Evolutionary conservation across 495 filamentous ascomycete species (phyloP), one percentile per base, ranked within the genome.

Genomic region (Podospora tetraspora): DNA sequence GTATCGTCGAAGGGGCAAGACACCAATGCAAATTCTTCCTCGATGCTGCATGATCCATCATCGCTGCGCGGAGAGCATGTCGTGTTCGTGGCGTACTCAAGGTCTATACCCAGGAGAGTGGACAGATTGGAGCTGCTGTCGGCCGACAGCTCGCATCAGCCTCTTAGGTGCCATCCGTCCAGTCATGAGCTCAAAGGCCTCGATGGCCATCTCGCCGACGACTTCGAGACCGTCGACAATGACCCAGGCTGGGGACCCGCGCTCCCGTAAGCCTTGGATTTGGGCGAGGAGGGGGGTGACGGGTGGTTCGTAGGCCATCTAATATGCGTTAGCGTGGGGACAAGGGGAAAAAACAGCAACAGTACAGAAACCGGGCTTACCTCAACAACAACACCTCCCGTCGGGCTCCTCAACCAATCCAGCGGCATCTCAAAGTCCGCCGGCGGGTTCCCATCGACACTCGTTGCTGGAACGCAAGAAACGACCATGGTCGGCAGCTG

Each of bases 161-260:
- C 86, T 81, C 56, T 89, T 85, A 3, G 91, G 92, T 19, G 92
- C 92, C 78, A 91, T 87, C 24, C 91, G 83, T n/a, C 91, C 92
- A 4, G 91, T 92, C 82, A 94, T 91, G 59, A 94, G 77, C 76
- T 94, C 91, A 74, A 93, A 94, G 59, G 92, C 90, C 27, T 92
- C 90, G 76, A 91, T 92, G 2, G 90, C 92, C 80, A 92, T 91
- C 75, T 95, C 92, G 1, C 86, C 85, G 1, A 95, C 84, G 30
- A 94, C 86, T 73, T 93, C 92, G 11, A 94, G 78, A 6, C 91
- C 91, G 72, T 94, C 91, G n/a, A 93, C 86, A 34, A 90, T 83
- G 4, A 91, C 88, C 91, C 91, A 95, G 1, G 87, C 85, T 22
- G 84, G 85, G 12, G 85, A 84, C 0, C 87, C 87, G 34, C 57